Percentiles rank a stretch among this genome's conserved stretches.
These are phyloP conservation scores for Cadophora sp. DNA, from an alignment of 2,329 filamentous ascomycete species.

Conservation along the genomic window DNA sequence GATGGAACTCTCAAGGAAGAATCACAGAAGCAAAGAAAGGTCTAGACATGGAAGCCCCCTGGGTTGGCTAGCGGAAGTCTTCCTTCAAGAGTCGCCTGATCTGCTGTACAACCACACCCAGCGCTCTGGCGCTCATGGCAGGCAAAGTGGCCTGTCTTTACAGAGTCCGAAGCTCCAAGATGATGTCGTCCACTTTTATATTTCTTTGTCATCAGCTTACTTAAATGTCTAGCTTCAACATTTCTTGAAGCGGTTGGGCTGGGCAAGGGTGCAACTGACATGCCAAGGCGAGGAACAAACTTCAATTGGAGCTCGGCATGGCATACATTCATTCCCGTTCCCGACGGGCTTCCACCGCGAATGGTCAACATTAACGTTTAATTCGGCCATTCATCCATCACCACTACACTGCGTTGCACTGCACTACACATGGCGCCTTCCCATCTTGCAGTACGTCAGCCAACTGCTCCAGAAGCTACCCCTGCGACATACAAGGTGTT, in stretches of 20 bases:
- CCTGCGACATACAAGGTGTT: conserved; percentile 7
- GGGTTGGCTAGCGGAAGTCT: background rate
- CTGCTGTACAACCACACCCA: background rate
- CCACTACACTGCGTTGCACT: background rate
- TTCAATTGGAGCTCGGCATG: conserved; percentile 18
- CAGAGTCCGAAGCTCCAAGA: background rate
- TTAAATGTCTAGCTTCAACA: conserved; percentile 1
- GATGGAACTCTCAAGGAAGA: background rate
- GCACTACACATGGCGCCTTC: background rate
- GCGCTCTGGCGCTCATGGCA: background rate
- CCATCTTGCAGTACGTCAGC: conserved; percentile 19
- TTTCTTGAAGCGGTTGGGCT: background rate
- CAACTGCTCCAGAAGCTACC: conserved; percentile 15
- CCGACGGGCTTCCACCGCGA: conserved; percentile 1
- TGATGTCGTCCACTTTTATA: conserved; percentile 1
- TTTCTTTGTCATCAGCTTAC: conserved; percentile 15
- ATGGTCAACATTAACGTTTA: conserved; percentile 11
- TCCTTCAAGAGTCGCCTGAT: background rate
- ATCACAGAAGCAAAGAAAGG: conserved; percentile 3
- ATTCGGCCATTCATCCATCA: conserved; percentile 10
- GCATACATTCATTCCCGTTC: conserved; percentile 3
- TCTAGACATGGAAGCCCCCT: background rate
- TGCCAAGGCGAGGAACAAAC: background rate
- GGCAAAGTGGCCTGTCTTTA: background rate
- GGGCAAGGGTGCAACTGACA: background rate